These are phyloP conservation scores for Pythium volutum DNA, from an alignment of 352 stramenopile genomes.

Conservation along the genomic window DNA sequence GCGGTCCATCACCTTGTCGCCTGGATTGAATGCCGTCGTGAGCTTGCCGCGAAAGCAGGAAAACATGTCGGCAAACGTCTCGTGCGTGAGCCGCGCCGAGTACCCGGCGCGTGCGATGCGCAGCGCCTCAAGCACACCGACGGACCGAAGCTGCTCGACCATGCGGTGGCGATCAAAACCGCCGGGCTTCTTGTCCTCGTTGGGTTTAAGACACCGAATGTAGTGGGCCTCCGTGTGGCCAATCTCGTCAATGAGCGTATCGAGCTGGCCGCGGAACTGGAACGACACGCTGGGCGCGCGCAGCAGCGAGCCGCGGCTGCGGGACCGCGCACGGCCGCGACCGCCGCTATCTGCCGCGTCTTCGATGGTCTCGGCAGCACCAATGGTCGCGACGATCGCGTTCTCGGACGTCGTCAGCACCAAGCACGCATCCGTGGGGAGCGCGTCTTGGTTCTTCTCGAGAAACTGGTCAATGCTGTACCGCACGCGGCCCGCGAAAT, in stretches of 20 bases:
- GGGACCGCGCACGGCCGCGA: slow-evolving; percentile 13
- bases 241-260: slow-evolving; percentile 93
- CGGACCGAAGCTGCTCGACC: slow-evolving; percentile 97
- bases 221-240: slow-evolving; percentile 96
- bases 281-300: slow-evolving; percentile 78
- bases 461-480: slow-evolving; percentile 82
- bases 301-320: slow-evolving; percentile 40
- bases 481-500: slow-evolving; percentile 77
- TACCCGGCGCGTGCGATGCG: slow-evolving; percentile 95
- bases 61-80: slow-evolving; percentile 87
- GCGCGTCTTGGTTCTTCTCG: slow-evolving; percentile 83
- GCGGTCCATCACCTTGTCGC: background rate
- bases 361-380: slow-evolving; percentile 50
- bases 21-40: slow-evolving; percentile 13
- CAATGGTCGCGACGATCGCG: slow-evolving; percentile 56
- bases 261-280: slow-evolving; percentile 94
- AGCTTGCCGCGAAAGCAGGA: slow-evolving; percentile 52
- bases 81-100: slow-evolving; percentile 92
- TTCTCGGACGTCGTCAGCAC: slow-evolving; percentile 63
- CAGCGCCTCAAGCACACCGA: slow-evolving; percentile 95
- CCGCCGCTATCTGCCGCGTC: slow-evolving; percentile 21
- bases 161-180: slow-evolving; percentile 84
- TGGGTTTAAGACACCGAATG: slow-evolving; percentile 98
- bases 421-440: slow-evolving; percentile 58
- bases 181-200: slow-evolving; percentile 84